These are phyloP conservation scores for Venturia pyrina DNA, from an alignment of 2,329 filamentous ascomycete genomes.

Conservation along the genomic window DNA sequence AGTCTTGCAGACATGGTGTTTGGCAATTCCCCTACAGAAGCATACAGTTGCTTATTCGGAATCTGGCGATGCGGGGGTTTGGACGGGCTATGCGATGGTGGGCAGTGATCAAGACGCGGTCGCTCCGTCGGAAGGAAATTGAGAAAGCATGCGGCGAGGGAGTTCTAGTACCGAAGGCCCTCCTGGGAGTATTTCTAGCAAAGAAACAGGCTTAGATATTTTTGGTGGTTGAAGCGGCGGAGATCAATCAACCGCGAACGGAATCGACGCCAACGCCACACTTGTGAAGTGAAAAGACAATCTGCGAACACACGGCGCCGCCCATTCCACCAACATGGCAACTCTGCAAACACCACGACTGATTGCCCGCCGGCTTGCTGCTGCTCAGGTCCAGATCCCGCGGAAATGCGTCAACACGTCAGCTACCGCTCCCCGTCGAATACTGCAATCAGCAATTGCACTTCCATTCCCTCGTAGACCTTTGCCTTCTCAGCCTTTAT, in stretches of 20 bases:
- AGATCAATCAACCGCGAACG: not conserved
- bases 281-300: not conserved
- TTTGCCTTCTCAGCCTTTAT: not conserved
- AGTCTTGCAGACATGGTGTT: not conserved
- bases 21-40: not conserved
- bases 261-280: not conserved
- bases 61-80: not conserved
- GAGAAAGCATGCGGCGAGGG: conserved; percentile 1
- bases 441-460: conserved; percentile 19
- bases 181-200: not conserved
- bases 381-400: not conserved
- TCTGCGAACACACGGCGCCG: not conserved
- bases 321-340: not conserved
- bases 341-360: not conserved
- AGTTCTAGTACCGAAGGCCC: not conserved
- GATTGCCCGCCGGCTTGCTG: conserved; percentile 1
- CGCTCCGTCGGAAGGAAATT: not conserved
- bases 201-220: not conserved
- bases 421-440: not conserved
- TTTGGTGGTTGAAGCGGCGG: not conserved
- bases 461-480: conserved; percentile 13
- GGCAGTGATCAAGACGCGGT: not conserved
- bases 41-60: not conserved
- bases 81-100: not conserved
- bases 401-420: not conserved